These are phyloP conservation scores for Colletotrichum eremochloae DNA, from an alignment of 2,329 filamentous ascomycete genomes.

Conservation along the genomic window DNA sequence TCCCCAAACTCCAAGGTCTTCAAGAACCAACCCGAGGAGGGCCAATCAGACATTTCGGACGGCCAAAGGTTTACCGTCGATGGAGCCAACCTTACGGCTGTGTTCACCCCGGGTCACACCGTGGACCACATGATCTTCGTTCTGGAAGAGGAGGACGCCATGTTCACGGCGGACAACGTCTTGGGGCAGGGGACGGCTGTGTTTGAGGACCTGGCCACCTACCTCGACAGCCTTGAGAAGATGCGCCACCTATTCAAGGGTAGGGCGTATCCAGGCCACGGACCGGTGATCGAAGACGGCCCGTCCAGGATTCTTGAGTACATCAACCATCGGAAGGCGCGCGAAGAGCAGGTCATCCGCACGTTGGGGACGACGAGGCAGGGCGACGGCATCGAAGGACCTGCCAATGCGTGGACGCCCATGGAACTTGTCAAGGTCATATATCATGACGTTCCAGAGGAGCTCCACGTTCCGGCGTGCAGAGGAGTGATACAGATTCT, in stretches of 20 bases:
- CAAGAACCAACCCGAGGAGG: conserved; percentile 72
- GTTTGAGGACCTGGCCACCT: conserved; percentile 81
- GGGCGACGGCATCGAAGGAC: conserved; percentile 44
- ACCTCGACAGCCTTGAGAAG: conserved; percentile 75
- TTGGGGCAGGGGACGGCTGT: conserved; percentile 89
- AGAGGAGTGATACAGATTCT: conserved; percentile 84
- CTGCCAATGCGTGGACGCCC: conserved; percentile 69
- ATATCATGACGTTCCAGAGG: conserved; percentile 83
- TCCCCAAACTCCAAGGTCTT: conserved; percentile 75
- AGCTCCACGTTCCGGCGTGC: conserved; percentile 81
- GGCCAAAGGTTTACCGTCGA: conserved; percentile 68
- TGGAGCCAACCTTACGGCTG: conserved; percentile 76
- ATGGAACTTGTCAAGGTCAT: conserved; percentile 91
- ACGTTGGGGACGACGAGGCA: conserved; percentile 62
- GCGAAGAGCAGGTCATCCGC: conserved; percentile 82
- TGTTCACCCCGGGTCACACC: conserved; percentile 77
- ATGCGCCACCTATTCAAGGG: conserved; percentile 78
- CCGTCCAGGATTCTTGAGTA: conserved; percentile 83
- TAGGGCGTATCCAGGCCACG: conserved; percentile 89
- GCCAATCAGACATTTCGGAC: conserved; percentile 63
- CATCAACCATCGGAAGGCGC: conserved; percentile 81
- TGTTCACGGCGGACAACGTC: conserved; percentile 93
- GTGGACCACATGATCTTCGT: conserved; percentile 85
- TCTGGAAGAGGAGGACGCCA: conserved; percentile 81
- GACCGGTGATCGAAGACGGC: conserved; percentile 81